Conservation (phyloP, 352 stramenopile genomes). For the Globisporangium orthogonon region DNA sequence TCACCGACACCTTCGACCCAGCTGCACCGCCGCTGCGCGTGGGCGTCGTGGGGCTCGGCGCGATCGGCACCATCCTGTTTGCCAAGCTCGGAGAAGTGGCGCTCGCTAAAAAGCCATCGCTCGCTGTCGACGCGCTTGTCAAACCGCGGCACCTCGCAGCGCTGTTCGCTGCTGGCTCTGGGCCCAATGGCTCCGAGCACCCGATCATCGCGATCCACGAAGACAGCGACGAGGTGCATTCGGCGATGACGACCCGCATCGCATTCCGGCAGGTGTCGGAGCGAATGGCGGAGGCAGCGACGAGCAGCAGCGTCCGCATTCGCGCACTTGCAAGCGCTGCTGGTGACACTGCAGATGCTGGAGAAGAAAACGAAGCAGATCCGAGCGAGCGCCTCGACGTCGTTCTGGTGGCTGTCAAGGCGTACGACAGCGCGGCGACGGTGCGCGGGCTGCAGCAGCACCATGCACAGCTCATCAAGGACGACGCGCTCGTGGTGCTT, state of each 20-base stretch:
- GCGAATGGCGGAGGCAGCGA: background rate
- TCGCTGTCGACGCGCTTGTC: slow-evolving; percentile 42
- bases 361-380: background rate
- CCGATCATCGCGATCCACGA: slow-evolving; percentile 9
- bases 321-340: slow-evolving; percentile 18
- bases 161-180: slow-evolving; percentile 8
- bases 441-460: slow-evolving; percentile 28
- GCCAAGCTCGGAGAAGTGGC: slow-evolving; percentile 32
- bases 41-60: slow-evolving; percentile 59
- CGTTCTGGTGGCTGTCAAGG: slow-evolving; percentile 61
- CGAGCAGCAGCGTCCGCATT: slow-evolving; percentile 26
- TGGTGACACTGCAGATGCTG: background rate
- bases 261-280: background rate
- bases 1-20: background rate
- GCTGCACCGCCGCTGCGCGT: slow-evolving; percentile 28
- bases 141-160: slow-evolving; percentile 32
- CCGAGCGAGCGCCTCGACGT: slow-evolving; percentile 33
- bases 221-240: background rate
- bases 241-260: background rate
- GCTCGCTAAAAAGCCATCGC: background rate
- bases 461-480: slow-evolving; percentile 25
- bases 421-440: slow-evolving; percentile 42
- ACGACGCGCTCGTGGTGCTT: slow-evolving; percentile 49
- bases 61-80: slow-evolving; percentile 75
- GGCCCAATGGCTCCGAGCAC: background rate